Evolutionary conservation across 805 yeast species (phyloP), one percentile per base, ranked within the genome.

Genomic region (Kluyveromyces siamensis): DNA sequence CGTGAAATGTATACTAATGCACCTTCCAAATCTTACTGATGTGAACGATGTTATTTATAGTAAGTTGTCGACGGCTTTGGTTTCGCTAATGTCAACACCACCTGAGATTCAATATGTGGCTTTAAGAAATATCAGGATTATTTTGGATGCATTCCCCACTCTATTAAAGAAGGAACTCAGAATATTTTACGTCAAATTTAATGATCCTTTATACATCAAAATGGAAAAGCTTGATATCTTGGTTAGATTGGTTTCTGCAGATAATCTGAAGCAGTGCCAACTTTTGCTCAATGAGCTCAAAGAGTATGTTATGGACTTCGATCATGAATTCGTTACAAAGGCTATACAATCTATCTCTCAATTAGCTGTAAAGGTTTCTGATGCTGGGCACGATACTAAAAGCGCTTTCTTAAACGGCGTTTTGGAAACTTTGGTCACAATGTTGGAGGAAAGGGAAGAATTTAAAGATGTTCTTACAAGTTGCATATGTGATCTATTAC

Each of bases 31-130:
- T 16, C 60, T 84, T 8, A 56, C 63, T 51, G 50, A 54, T 25
- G 47, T 53, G 45, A 58, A 66, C 37, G 70, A 69, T 48, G 65
- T 68, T 2, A 71, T 83, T 6, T 69, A 85, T 68, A 81, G 80
- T 54, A 87, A 91, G 60, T 69, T 90, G 52, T 73, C 88, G 27
- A 84, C 95, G 10, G 96, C 96, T 1, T 70, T 90, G 59, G 95
- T 90, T 9, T 87, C 97, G 0, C 69, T 91, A 52, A 81, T 90
- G 51, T 83, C 91, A 8, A 81, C 89, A 8, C 86, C 95, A 10
- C 95, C 96, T 1, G 99, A 93, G 66, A 87, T 95, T 44, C 98
- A 93, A 68, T 91, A 84, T 59, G 96, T 91, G 42, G 93, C 96
- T 0, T 72, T 91, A 59, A 84, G 89, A 63, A 93, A 93, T 66